Percentiles rank a stretch among this genome's conserved stretches.
phyloP scores from a whole-genome alignment of 306 rosid species.

The Cajanus cajan region DNA sequence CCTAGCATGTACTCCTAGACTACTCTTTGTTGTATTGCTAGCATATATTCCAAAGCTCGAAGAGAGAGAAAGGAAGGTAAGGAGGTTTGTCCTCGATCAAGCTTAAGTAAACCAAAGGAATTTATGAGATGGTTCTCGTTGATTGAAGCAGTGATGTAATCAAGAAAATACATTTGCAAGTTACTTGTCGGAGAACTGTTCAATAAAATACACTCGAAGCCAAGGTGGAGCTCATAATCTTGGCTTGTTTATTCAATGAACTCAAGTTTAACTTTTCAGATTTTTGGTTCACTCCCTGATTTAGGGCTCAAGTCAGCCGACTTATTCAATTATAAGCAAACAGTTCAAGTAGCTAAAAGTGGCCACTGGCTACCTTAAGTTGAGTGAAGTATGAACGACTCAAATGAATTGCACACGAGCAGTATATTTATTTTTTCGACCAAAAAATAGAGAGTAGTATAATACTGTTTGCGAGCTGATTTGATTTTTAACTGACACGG shows the following conservation, averaged over 20 bases:
- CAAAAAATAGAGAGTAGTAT: neutral
- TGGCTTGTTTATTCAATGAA: too few relatives aligned
- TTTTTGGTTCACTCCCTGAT: too few relatives aligned
- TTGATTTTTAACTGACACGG: too few relatives aligned
- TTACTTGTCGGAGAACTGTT: neutral
- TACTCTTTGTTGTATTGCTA: too few relatives aligned
- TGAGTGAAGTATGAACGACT: neutral
- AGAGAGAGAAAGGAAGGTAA: conserved; percentile 51
- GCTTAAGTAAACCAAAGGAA: conserved; percentile 44
- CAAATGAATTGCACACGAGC: neutral
- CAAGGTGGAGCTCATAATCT: too few relatives aligned
- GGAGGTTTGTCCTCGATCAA: conserved; percentile 45
- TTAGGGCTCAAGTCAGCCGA: too few relatives aligned
- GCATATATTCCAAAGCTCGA: conserved; percentile 56
- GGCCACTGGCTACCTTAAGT: neutral
- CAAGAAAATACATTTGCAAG: conserved; percentile 42
- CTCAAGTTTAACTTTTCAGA: too few relatives aligned
- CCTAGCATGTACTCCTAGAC: too few relatives aligned
- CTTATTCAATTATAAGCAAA: too few relatives aligned
- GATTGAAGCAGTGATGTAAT: conserved; percentile 55
- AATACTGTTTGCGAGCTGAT: too few relatives aligned
- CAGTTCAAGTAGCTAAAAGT: too few relatives aligned
- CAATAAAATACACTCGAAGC: too few relatives aligned
- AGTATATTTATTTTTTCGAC: neutral
- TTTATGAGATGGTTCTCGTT: conserved; percentile 61